Conservation (phyloP, 2,329 filamentous ascomycete genomes). For the Microsporum ferrugineum region DNA sequence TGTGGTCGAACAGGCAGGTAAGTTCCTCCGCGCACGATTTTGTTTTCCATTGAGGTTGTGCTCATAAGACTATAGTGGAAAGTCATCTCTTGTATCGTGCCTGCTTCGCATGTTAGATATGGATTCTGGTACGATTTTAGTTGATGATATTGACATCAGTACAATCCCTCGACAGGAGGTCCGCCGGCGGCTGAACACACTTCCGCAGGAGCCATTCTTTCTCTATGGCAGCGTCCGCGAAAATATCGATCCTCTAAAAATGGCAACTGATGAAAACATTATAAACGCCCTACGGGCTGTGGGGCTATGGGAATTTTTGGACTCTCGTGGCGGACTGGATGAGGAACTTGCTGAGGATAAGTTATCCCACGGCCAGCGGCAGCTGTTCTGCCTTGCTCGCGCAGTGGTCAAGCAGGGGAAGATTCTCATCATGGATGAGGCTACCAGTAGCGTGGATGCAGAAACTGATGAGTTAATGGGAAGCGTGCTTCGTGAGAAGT, state of each 20-base stretch:
- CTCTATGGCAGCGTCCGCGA: background rate
- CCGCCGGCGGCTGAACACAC: background rate
- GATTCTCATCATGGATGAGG: constrained; percentile 92
- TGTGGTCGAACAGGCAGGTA: constrained; percentile 15
- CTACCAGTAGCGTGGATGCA: constrained; percentile 65
- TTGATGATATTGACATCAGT: constrained; percentile 9
- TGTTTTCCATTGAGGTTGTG: background rate
- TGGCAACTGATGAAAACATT: background rate
- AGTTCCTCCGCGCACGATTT: background rate
- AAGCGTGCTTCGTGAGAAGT: constrained; percentile 52
- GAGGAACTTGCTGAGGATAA: constrained; percentile 38
- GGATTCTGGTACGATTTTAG: constrained; percentile 4
- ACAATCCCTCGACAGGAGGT: constrained; percentile 4
- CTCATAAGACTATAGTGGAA: constrained; percentile 7
- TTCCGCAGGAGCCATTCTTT: constrained; percentile 2
- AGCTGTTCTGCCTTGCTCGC: constrained; percentile 83
- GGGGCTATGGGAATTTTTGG: background rate
- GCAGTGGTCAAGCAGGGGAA: constrained; percentile 90
- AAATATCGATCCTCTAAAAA: background rate
- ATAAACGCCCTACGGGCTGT: background rate
- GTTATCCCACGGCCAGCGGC: constrained; percentile 84
- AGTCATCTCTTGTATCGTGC: constrained; percentile 6
- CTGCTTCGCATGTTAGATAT: constrained; percentile 7
- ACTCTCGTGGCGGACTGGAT: background rate
- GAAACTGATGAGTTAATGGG: constrained; percentile 55